A percentile compares a stretch with the other conserved stretches of the same genome.
Conservation (phyloP, 352 stramenopile genomes). For the Saprolegnia diclina region DNA sequence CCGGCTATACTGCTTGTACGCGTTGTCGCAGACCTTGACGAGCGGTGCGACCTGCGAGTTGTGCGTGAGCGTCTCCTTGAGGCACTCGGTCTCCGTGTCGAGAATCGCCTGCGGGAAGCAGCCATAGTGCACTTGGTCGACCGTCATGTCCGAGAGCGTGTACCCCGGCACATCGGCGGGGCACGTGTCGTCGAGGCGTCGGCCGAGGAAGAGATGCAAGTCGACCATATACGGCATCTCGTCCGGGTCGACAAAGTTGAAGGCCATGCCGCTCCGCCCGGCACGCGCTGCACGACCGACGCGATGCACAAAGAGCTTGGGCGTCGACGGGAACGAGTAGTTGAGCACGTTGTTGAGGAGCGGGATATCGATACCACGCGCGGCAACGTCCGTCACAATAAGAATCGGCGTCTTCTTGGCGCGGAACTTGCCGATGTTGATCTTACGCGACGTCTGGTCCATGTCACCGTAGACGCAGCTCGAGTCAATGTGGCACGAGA, state of each 20-base stretch:
- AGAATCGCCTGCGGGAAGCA: slow-evolving; percentile 94
- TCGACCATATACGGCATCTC: slow-evolving; percentile 99
- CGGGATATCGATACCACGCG: slow-evolving; percentile 93
- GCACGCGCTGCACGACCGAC: slow-evolving; percentile 93
- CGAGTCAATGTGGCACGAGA: slow-evolving; percentile 73
- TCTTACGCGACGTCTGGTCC: slow-evolving; percentile 88
- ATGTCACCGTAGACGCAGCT: slow-evolving; percentile 92
- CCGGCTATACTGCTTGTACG: slow-evolving; percentile 97
- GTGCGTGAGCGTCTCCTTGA: slow-evolving; percentile 84
- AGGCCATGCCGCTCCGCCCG: slow-evolving; percentile 92
- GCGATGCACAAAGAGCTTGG: slow-evolving; percentile 95
- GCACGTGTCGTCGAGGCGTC: slow-evolving; percentile 67
- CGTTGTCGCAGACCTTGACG: slow-evolving; percentile 91
- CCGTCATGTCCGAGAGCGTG: slow-evolving; percentile 89
- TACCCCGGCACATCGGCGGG: slow-evolving; percentile 71
- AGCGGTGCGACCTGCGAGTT: slow-evolving; percentile 67
- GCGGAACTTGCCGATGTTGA: slow-evolving; percentile 87
- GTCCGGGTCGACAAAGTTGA: slow-evolving; percentile 96
- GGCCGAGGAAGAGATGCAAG: slow-evolving; percentile 94
- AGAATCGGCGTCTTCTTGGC: slow-evolving; percentile 87
- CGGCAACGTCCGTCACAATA: slow-evolving; percentile 93
- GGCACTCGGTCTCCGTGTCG: slow-evolving; percentile 94
- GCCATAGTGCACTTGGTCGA: slow-evolving; percentile 97
- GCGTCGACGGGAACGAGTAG: slow-evolving; percentile 91
- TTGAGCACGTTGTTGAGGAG: slow-evolving; percentile 96